Conservation (phyloP, 2,329 filamentous ascomycete genomes). For the Ophiostoma tasmaniense region DNA sequence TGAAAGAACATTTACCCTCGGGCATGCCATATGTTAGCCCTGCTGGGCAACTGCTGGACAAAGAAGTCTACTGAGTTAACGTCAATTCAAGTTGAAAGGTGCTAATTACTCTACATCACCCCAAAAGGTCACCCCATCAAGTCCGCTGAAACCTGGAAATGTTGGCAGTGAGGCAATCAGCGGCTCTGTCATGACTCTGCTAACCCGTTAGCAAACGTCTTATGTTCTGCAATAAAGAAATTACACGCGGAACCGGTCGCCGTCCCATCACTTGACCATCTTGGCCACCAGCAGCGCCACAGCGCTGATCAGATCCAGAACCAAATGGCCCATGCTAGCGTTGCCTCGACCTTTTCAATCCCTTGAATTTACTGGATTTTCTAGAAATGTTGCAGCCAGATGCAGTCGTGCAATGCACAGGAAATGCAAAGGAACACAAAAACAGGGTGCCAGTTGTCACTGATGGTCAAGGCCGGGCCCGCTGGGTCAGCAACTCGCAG, state of each 20-base stretch:
- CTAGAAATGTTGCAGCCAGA: not conserved
- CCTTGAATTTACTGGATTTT: not conserved
- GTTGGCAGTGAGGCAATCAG: not conserved
- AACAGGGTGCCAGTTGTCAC: not conserved
- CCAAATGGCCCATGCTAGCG: not conserved
- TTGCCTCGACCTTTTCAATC: not conserved
- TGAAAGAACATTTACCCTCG: not conserved
- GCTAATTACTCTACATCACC: not conserved
- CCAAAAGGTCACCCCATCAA: not conserved
- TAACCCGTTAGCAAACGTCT: not conserved
- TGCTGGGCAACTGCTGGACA: not conserved
- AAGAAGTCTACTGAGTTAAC: not conserved
- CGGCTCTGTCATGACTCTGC: not conserved
- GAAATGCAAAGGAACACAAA: not conserved
- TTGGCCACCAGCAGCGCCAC: not conserved
- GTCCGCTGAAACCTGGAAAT: not conserved
- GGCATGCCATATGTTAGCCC: not conserved
- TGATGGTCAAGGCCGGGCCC: not conserved
- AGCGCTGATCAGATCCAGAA: slow-evolving; percentile 11
- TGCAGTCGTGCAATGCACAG: not conserved
- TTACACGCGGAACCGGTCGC: not conserved
- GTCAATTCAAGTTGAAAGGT: not conserved
- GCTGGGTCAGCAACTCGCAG: not conserved
- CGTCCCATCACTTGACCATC: not conserved
- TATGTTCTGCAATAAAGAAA: not conserved